Evolutionary conservation across 805 yeast species (phyloP).

Genomic region (Blastobotrys muscicola): DNA sequence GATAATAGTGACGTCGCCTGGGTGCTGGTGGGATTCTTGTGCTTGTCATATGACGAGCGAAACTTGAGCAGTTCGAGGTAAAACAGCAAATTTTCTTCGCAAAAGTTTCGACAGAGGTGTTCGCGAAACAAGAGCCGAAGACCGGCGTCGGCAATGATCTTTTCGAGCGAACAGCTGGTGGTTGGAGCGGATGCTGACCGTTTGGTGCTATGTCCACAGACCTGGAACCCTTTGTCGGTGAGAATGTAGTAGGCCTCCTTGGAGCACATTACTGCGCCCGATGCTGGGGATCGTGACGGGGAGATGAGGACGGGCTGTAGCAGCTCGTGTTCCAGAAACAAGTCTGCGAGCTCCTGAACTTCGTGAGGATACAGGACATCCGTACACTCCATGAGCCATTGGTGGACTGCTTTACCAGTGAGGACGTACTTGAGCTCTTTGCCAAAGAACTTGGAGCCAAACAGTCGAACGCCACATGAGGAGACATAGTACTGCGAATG

Average conservation of each 20-base stretch:
- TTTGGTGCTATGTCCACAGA: conserved; percentile 5
- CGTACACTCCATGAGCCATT: conserved; percentile 88
- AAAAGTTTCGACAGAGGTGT: conserved; percentile 55
- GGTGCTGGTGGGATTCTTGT: conserved; percentile 6
- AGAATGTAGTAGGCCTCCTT: conserved; percentile 11
- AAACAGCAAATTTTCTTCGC: conserved; percentile 71
- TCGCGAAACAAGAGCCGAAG: conserved; percentile 53
- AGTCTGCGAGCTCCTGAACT: conserved; percentile 7
- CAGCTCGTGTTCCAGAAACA: conserved; percentile 8
- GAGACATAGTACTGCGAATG: conserved; percentile 72
- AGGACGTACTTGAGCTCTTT: conserved; percentile 36
- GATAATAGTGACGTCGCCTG: conserved; percentile 49
- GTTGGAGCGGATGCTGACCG: background rate
- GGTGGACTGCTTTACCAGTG: conserved; percentile 69
- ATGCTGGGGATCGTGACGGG: conserved; percentile 1
- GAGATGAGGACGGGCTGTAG: conserved; percentile 7
- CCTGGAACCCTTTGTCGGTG: conserved; percentile 5
- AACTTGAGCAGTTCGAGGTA: conserved; percentile 50
- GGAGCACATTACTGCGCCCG: background rate
- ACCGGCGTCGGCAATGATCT: conserved; percentile 65
- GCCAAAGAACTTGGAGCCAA: conserved; percentile 32
- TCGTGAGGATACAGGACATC: conserved; percentile 40
- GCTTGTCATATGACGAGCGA: conserved; percentile 1
- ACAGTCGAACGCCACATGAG: conserved; percentile 52
- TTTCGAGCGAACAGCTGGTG: conserved; percentile 23